phyloP scores from a whole-genome alignment of 2,329 filamentous ascomycete species.

The Setomelanomma holmii region DNA sequence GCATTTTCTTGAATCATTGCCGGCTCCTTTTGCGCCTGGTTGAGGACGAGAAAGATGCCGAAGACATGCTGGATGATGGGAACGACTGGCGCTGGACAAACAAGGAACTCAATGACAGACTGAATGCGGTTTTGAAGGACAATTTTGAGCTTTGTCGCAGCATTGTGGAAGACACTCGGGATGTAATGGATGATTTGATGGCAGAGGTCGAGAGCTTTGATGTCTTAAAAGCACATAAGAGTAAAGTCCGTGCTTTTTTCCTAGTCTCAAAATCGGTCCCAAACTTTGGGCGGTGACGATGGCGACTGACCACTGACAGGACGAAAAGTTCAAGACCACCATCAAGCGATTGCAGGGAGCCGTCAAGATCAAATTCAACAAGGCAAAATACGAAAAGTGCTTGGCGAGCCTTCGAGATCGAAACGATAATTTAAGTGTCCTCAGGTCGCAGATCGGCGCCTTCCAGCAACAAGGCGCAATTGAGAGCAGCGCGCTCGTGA shows the following conservation, averaged over 20 bases:
- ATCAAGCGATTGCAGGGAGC: slow-evolving; percentile 21
- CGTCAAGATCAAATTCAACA: slow-evolving; percentile 23
- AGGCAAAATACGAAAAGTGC: slow-evolving; percentile 21
- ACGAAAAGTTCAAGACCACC: slow-evolving; percentile 19
- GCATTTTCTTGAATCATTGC: slow-evolving; percentile 32
- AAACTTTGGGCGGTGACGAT: no score
- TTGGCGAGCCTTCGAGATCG: slow-evolving; percentile 20
- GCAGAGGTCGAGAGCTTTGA: slow-evolving; percentile 26
- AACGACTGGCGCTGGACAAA: slow-evolving; percentile 19
- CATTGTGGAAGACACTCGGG: slow-evolving; percentile 23
- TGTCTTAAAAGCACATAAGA: slow-evolving; percentile 14
- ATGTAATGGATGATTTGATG: slow-evolving; percentile 13
- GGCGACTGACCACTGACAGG: no score
- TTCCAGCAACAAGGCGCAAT: slow-evolving; percentile 18
- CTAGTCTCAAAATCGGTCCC: no score
- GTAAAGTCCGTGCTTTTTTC: slow-evolving; percentile 14
- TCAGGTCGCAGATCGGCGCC: slow-evolving; percentile 22
- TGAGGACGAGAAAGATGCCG: slow-evolving; percentile 18
- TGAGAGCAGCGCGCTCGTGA: slow-evolving; percentile 2
- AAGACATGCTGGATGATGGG: slow-evolving; percentile 26
- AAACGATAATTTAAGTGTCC: slow-evolving; percentile 24
- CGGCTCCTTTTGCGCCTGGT: slow-evolving; percentile 24
- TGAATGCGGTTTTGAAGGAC: slow-evolving; percentile 17
- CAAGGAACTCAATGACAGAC: slow-evolving; percentile 20
- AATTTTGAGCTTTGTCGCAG: slow-evolving; percentile 19